Conservation (phyloP, 768 basidiomycete species). For the Lentinula detonsa region DNA sequence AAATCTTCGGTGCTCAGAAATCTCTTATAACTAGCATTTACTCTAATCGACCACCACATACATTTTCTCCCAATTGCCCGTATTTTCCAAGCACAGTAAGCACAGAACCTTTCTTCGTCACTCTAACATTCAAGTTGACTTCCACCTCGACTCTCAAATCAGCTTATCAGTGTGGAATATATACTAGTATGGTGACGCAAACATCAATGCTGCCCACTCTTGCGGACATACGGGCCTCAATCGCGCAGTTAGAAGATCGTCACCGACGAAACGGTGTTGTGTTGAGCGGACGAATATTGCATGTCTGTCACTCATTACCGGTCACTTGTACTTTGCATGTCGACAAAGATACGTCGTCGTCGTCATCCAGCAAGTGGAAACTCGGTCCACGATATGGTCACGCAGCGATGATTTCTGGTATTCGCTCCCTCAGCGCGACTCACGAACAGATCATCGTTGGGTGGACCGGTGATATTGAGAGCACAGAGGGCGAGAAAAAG, state of each 20-base stretch:
- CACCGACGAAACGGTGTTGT: slow-evolving; percentile 64
- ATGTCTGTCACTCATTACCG: slow-evolving; percentile 88
- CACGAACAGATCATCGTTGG: slow-evolving; percentile 92
- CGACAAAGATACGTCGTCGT: slow-evolving; percentile 11
- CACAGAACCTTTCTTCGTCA: neutral
- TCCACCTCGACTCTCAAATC: neutral
- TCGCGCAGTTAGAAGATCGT: slow-evolving; percentile 53
- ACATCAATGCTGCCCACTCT: neutral
- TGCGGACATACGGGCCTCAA: neutral
- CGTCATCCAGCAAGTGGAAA: slow-evolving; percentile 45
- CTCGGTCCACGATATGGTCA: slow-evolving; percentile 82
- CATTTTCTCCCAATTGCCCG: neutral
- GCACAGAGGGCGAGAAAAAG: slow-evolving; percentile 38
- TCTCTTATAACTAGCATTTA: neutral
- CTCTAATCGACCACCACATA: neutral
- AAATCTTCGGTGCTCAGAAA: neutral
- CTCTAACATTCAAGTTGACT: neutral
- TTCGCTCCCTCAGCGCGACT: slow-evolving; percentile 73
- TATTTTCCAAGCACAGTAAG: neutral
- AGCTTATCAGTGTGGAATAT: neutral
- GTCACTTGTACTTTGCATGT: slow-evolving; percentile 59
- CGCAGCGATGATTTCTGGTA: slow-evolving; percentile 92
- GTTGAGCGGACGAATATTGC: slow-evolving; percentile 85
- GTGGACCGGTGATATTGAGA: slow-evolving; percentile 87
- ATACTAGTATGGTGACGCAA: neutral